These are phyloP conservation scores for Aspergillus sp. DNA, from an alignment of 2,329 filamentous ascomycete species.

Conservation along the genomic window DNA sequence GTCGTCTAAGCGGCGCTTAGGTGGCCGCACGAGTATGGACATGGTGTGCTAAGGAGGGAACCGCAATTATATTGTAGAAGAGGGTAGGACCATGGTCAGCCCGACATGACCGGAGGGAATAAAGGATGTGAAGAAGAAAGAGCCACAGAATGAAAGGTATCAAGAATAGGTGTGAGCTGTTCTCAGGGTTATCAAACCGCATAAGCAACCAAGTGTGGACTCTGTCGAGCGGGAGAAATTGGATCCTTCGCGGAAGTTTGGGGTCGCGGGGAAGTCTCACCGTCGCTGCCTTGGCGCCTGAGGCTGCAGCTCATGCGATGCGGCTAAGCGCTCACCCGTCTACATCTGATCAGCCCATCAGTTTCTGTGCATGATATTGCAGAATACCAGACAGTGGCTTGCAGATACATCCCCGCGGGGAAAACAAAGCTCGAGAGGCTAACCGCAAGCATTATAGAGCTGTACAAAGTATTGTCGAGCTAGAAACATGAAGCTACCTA, in stretches of 20 bases:
- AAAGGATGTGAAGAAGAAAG: background rate
- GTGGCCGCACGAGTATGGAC: slow-evolving; percentile 32
- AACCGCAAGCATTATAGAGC: no score
- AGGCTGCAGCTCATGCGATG: background rate
- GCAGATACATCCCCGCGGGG: no score
- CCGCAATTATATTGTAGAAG: slow-evolving; percentile 11
- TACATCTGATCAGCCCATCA: no score
- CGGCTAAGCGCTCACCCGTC: no score
- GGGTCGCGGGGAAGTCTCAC: slow-evolving; percentile 14
- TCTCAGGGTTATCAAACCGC: background rate
- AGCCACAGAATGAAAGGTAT: background rate
- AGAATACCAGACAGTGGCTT: no score
- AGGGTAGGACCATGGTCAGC: background rate
- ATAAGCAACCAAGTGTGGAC: background rate
- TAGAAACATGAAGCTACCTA: no score
- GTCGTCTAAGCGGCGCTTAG: slow-evolving; percentile 33
- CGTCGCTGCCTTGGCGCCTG: background rate
- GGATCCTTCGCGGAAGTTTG: background rate
- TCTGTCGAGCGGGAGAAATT: background rate
- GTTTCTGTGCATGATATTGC: no score
- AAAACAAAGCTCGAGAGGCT: no score
- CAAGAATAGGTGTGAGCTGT: background rate
- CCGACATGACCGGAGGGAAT: background rate
- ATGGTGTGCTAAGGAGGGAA: slow-evolving; percentile 17
- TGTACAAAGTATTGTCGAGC: no score